These are phyloP conservation scores for Sesbania bispinosa DNA, from an alignment of 306 rosid species.

Conservation along the genomic window DNA sequence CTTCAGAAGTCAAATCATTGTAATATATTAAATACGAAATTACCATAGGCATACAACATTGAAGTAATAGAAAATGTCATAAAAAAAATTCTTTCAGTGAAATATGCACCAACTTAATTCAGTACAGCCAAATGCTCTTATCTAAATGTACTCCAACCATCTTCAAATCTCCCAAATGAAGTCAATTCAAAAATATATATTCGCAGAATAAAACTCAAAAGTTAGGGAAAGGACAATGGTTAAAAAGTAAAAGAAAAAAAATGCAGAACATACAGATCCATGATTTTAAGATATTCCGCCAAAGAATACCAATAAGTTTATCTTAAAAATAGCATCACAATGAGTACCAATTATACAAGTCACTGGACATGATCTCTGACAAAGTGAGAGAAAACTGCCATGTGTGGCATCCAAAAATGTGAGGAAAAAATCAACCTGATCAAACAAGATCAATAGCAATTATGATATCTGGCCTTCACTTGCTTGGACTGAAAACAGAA, in stretches of 20 bases:
- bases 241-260: background rate
- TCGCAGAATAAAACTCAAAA: background rate
- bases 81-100: background rate
- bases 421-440: background rate
- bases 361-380: background rate
- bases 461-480: background rate
- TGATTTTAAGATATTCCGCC: background rate
- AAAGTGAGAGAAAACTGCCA: background rate
- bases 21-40: background rate
- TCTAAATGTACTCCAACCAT: background rate
- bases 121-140: background rate
- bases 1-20: background rate
- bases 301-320: background rate
- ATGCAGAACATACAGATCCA: background rate
- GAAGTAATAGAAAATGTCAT: background rate
- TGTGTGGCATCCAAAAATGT: background rate
- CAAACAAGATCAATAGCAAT: background rate
- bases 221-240: background rate
- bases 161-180: constrained; percentile 1
- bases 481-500: background rate
- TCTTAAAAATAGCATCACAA: background rate
- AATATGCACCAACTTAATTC: background rate
- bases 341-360: background rate
- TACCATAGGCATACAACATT: background rate
- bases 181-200: background rate